Base-by-base conservation (phyloP, 2,329 filamentous ascomycete species). In the Verticillium dahliae region DNA sequence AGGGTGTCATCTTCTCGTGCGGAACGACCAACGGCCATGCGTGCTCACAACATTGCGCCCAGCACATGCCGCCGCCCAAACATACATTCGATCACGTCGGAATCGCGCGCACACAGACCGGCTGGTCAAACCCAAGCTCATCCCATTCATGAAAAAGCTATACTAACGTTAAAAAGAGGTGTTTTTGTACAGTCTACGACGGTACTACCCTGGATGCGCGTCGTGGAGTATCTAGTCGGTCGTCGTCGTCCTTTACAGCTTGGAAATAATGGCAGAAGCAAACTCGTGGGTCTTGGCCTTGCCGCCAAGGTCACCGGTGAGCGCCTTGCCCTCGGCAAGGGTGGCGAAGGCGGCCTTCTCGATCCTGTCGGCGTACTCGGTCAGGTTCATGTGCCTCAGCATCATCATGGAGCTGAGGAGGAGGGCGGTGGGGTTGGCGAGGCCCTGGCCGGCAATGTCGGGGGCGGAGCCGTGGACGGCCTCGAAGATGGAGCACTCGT, bases 401-500 rank as follows among this genome's bases (percentile, higher is more conserved):
- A 99, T 98, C 95, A 99, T 98, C 82, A 98, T 95, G 77, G 91
- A 96, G 78, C 87, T 91, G 73, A 98, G 90, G 67, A 99, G 87
- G 70, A 99, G 88, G 63, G 95, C 95, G 65, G 95, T 98, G 66
- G 95, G 95, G 86, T 99, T 99, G 73, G 95, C 95, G 69, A 98
- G 89, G 69, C 86, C 90, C 87, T 97, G 92, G 78, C 94, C 94
- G 67, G 92, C 92, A 76, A 98, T 98, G 78, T 98, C 94, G 64
- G 94, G 94, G 63, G 94, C 94, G 68, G 92, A 97, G 71, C 94
- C 94, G 84, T 99, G 95, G 72, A 99, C 95, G 72, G 95, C 95
- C 84, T 99, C 95, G 83, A 99, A 99, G 83, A 98, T 97, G 76
- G 92, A 97, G 89, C 92, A 98, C 84, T 97, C 91, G 80, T 97